Conservation (phyloP, 2,329 filamentous ascomycete species). For the Aureobasidium leucospermi region DNA sequence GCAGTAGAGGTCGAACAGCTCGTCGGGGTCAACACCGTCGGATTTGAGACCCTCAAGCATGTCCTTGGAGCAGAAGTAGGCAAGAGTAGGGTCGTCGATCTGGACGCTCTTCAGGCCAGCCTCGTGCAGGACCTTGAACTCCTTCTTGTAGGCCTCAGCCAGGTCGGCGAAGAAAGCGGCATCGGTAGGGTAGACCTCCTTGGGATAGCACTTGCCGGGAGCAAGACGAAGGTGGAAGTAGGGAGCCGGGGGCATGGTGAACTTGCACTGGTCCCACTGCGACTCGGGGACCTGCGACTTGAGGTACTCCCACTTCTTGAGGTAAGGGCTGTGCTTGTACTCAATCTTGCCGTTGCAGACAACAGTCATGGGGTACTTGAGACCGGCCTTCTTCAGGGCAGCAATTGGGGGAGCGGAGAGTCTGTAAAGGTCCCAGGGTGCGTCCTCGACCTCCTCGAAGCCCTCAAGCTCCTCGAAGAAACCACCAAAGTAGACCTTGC, state of each 20-base stretch:
- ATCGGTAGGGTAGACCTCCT: conserved; percentile 27
- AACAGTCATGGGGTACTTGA: conserved; percentile 33
- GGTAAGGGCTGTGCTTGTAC: conserved; percentile 28
- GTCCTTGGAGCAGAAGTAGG: conserved; percentile 32
- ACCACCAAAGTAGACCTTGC: conserved; percentile 32
- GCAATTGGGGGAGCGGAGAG: conserved; percentile 30
- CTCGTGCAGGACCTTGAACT: conserved; percentile 30
- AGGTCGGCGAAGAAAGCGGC: conserved; percentile 31
- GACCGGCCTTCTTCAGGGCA: conserved; percentile 31
- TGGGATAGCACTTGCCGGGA: conserved; percentile 29
- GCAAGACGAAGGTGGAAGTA: conserved; percentile 32
- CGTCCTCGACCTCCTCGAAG: conserved; percentile 30
- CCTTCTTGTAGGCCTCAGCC: conserved; percentile 28
- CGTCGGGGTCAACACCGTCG: conserved; percentile 31
- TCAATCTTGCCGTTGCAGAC: conserved; percentile 31
- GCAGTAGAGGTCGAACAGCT: conserved; percentile 30
- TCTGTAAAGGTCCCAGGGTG: conserved; percentile 30
- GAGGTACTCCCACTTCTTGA: conserved; percentile 31
- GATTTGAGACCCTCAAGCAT: conserved; percentile 28
- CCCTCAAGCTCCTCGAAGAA: conserved; percentile 34
- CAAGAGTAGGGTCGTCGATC: conserved; percentile 33
- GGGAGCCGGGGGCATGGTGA: conserved; percentile 32
- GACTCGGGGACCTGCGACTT: conserved; percentile 25
- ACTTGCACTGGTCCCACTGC: conserved; percentile 30
- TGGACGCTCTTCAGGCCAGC: conserved; percentile 30